Evolutionary conservation across 306 rosid genomes (phyloP).

Genomic region (Castanopsis chinensis): DNA sequence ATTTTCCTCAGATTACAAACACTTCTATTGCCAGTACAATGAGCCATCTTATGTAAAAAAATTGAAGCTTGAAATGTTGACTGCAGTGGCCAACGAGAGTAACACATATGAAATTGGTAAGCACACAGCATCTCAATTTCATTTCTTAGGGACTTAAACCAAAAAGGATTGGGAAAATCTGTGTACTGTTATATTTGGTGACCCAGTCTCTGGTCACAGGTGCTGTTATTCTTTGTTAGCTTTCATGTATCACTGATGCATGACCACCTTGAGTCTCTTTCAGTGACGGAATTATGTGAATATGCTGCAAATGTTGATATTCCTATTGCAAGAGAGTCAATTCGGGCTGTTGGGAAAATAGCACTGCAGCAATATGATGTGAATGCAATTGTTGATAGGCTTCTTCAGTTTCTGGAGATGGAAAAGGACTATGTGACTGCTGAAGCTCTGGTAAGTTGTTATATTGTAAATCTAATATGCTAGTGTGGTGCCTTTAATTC

Average conservation of each 20-base stretch:
- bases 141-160: background rate
- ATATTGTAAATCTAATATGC: constrained; percentile 15
- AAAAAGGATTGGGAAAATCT: constrained; percentile 18
- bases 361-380: constrained; percentile 99
- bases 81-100: constrained; percentile 98
- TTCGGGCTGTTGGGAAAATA: constrained; percentile 98
- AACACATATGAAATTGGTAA: constrained; percentile 97
- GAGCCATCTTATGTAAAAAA: constrained; percentile 99
- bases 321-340: constrained; percentile 99
- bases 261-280: constrained; percentile 30
- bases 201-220: constrained; percentile 14
- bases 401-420: constrained; percentile 99
- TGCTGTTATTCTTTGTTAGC: constrained; percentile 10
- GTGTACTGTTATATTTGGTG: constrained; percentile 7
- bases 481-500: constrained; percentile 13
- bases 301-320: constrained; percentile 99
- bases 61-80: constrained; percentile 98
- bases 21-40: constrained; percentile 97
- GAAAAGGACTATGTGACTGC: constrained; percentile 99
- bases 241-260: constrained; percentile 26
- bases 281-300: constrained; percentile 99
- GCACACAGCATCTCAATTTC: constrained; percentile 17
- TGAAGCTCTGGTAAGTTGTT: constrained; percentile 87
- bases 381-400: constrained; percentile 98
- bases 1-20: constrained; percentile 92